A percentile compares a stretch with the other conserved stretches of the same genome.
These are phyloP conservation scores for Kwoniella heveanensis DNA, from an alignment of 768 basidiomycete species.

Conservation along the genomic window DNA sequence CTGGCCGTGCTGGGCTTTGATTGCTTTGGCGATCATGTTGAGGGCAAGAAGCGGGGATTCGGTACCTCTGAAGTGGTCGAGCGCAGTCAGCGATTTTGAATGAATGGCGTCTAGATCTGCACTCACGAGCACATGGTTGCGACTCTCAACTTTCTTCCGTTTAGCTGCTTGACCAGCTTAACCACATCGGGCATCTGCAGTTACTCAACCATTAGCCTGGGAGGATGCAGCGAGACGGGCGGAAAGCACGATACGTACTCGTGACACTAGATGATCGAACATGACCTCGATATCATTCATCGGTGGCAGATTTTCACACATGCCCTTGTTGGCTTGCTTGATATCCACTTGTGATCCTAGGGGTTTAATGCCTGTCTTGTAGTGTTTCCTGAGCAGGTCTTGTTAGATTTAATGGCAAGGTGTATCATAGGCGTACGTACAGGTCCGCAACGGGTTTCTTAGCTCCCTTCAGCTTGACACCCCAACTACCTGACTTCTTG, in stretches of 20 bases:
- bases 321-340: conserved; percentile 32
- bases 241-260: conserved; percentile 22
- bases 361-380: conserved; percentile 38
- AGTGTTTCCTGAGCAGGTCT: conserved; percentile 15
- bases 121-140: conserved; percentile 78
- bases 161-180: conserved; percentile 50
- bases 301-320: conserved; percentile 45
- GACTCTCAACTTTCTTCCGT: conserved; percentile 82
- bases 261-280: conserved; percentile 46
- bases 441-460: conserved; percentile 39
- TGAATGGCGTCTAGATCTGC: not conserved
- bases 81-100: not conserved
- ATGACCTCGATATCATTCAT: conserved; percentile 44
- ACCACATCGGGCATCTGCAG: conserved; percentile 45
- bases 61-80: conserved; percentile 69
- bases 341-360: conserved; percentile 28
- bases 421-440: conserved; percentile 32
- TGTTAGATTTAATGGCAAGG: not conserved
- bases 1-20: conserved; percentile 68
- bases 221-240: not conserved
- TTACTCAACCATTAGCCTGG: too few relatives aligned
- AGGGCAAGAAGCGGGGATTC: conserved; percentile 91
- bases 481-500: conserved; percentile 29
- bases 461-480: conserved; percentile 26
- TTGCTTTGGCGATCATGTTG: conserved; percentile 75